Evolutionary conservation across 345 rosid species (phyloP).

Genomic region (Citropsis articulata): DNA sequence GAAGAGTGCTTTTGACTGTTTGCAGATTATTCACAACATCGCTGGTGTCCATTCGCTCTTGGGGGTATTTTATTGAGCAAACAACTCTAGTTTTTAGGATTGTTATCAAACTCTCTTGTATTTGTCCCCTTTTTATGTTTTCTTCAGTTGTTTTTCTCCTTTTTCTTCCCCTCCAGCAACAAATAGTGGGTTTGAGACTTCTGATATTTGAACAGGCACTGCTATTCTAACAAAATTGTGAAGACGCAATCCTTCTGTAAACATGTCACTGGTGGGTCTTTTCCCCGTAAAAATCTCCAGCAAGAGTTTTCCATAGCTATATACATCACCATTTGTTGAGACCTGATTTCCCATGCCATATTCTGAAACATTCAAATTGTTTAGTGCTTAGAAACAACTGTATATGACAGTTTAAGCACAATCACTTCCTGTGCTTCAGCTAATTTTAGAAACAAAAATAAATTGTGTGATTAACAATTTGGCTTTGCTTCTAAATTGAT

Average conservation of each 20-base stretch:
- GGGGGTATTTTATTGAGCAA: slow-evolving; percentile 16
- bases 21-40: slow-evolving; percentile 7
- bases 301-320: slow-evolving; percentile 19
- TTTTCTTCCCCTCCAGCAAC: neutral
- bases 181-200: slow-evolving; percentile 14
- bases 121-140: neutral
- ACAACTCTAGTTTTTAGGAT: slow-evolving; percentile 15
- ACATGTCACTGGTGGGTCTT: neutral
- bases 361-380: slow-evolving; percentile 14
- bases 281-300: slow-evolving; percentile 19
- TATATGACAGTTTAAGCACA: neutral
- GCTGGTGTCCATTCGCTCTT: slow-evolving; percentile 2
- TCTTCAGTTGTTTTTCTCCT: neutral
- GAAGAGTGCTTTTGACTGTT: slow-evolving; percentile 23
- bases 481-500: no score
- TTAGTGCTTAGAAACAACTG: neutral
- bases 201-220: slow-evolving; percentile 6
- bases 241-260: slow-evolving; percentile 1
- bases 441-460: neutral
- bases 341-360: slow-evolving; percentile 31
- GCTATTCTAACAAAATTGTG: neutral
- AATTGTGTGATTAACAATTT: no score
- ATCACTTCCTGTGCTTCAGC: neutral
- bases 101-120: slow-evolving; percentile 17
- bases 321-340: slow-evolving; percentile 29